A percentile compares a stretch with the other conserved stretches of the same genome.
Evolutionary conservation across 768 basidiomycete species (phyloP).

Genomic region (Pisolithus marmoratus): DNA sequence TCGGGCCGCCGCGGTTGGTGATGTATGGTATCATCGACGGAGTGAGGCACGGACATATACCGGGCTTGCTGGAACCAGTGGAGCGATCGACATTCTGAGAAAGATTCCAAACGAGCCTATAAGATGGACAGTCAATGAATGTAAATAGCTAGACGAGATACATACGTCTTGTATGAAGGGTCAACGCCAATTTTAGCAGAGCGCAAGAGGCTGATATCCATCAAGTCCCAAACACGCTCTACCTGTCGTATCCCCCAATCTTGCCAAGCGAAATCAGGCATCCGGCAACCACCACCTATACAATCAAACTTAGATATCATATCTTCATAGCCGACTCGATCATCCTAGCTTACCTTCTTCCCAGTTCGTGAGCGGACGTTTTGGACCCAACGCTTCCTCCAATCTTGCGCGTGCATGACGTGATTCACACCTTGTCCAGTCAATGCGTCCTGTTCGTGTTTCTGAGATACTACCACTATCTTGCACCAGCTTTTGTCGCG

Average conservation of each 20-base stretch:
- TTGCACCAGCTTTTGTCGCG: slow-evolving; percentile 76
- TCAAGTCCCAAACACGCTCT: slow-evolving; percentile 90
- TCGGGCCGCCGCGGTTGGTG: slow-evolving; percentile 92
- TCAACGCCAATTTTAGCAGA: slow-evolving; percentile 78
- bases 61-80: slow-evolving; percentile 72
- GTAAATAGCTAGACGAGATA: slow-evolving; percentile 4
- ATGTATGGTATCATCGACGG: slow-evolving; percentile 97
- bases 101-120: slow-evolving; percentile 88
- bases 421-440: slow-evolving; percentile 91
- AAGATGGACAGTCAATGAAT: slow-evolving; percentile 2
- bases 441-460: slow-evolving; percentile 66
- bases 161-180: slow-evolving; percentile 84
- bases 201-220: slow-evolving; percentile 86
- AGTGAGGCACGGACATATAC: slow-evolving; percentile 89
- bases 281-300: slow-evolving; percentile 73
- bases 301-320: background rate
- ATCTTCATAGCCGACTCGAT: background rate
- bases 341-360: slow-evolving; percentile 61
- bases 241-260: slow-evolving; percentile 94
- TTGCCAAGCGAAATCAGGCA: slow-evolving; percentile 87
- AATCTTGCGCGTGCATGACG: slow-evolving; percentile 84
- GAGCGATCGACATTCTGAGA: slow-evolving; percentile 95
- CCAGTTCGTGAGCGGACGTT: slow-evolving; percentile 89
- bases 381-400: slow-evolving; percentile 76
- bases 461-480: slow-evolving; percentile 61